A percentile compares a stretch with the other conserved stretches of the same genome.
Evolutionary conservation across 2,329 filamentous ascomycete genomes (phyloP).

Genomic region (Xylaria arbuscula): DNA sequence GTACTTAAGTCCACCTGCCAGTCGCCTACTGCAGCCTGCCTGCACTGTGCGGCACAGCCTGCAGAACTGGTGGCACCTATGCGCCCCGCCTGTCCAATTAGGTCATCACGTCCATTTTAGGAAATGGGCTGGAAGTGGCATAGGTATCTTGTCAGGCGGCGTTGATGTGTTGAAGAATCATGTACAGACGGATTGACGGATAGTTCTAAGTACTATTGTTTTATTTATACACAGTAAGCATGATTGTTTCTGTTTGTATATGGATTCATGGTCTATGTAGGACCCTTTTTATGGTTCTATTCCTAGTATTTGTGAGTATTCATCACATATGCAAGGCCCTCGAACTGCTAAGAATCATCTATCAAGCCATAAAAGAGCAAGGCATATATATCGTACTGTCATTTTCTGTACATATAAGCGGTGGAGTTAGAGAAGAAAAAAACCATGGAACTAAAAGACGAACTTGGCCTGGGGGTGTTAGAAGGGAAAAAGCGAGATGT

Average conservation of each 20-base stretch:
- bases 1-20: neutral
- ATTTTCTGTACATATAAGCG: too few species aligned
- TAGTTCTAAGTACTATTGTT: neutral
- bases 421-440: neutral
- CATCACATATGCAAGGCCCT: too few species aligned
- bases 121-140: slow-evolving; percentile 8
- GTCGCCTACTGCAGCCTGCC: slow-evolving; percentile 2
- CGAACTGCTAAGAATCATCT: too few species aligned
- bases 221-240: neutral
- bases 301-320: neutral
- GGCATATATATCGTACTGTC: too few species aligned
- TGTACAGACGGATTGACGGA: neutral
- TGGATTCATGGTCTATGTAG: neutral
- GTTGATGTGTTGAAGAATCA: neutral
- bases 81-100: slow-evolving; percentile 13
- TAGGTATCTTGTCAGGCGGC: slow-evolving; percentile 1
- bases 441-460: neutral
- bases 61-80: neutral
- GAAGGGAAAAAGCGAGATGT: neutral
- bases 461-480: neutral
- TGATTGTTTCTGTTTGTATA: neutral
- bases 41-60: slow-evolving; percentile 6
- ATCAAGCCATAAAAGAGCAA: too few species aligned
- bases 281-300: neutral
- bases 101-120: slow-evolving; percentile 6